Base-by-base conservation (phyloP, 345 rosid genomes). In the Punica granatum region DNA sequence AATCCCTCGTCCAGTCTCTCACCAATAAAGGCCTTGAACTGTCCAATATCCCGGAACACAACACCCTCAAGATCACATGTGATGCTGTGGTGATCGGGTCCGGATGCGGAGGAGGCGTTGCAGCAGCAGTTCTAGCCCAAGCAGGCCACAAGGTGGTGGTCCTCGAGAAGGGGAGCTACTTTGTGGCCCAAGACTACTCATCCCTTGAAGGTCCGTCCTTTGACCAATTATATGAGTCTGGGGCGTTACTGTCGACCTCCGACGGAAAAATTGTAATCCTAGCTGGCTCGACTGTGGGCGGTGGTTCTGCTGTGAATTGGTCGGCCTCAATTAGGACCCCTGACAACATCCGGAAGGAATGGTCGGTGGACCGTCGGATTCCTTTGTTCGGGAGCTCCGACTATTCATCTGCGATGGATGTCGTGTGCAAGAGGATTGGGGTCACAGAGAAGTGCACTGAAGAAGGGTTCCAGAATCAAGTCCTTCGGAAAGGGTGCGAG, bases 121-220 rank as follows among this genome's bases (percentile, higher is more conserved):
- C 73, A 10, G 68, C 68, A 0, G 73, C 73, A 0, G 68, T 70
- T 28, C 68, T 70, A 1, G 64, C 68, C 6, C 35, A 53, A 7
- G 28, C 68, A 1, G 68, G 73, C 39, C 61, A 36, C 33, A 70
- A 70, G 30, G 73, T 70, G 49, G 41, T 70, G 2, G 68, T 70
- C 23, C 61, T 70, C 0, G 73, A 70, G 32, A 70, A 70, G 58
- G 73, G 73, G 26, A 70, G 63, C 44, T 70, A 70, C 68, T 70
- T 63, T 25, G 49, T 36, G 8, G 62, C 68, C 2, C 34, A 30
- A 14, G 73, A 63, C 15, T 70, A 63, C 30, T 70, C 73, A 2
- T 63, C 68, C 42, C 63, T 70, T 1, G 68, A 70, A 41, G 73
- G 73, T 3, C 68, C 68, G 18, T 63, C 73, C 5, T 19, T 70